Evolutionary conservation across 2,329 filamentous ascomycete genomes (phyloP).

Genomic region (Uncinocarpus reesii): DNA sequence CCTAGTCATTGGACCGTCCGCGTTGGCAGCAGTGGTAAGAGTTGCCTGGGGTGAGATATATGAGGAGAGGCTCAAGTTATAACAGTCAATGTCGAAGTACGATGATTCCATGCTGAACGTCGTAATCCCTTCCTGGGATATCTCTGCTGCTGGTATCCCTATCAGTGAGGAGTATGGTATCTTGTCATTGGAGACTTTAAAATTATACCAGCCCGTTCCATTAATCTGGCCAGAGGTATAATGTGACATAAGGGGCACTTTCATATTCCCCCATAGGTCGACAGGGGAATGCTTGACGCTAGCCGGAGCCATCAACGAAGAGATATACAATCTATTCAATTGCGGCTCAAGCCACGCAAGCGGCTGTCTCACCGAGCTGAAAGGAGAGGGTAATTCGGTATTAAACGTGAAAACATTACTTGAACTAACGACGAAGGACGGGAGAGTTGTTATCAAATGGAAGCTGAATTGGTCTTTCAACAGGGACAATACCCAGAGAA

Average conservation of each 20-base stretch:
- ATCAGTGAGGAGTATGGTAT: slow-evolving; percentile 7
- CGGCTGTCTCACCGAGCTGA: background rate
- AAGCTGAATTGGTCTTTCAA: slow-evolving; percentile 5
- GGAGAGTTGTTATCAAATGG: slow-evolving; percentile 8
- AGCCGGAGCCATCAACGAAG: slow-evolving; percentile 10
- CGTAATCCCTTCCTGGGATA: background rate
- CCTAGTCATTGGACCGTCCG: background rate
- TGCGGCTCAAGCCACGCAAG: background rate
- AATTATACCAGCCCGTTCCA: background rate
- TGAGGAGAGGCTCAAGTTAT: slow-evolving; percentile 3
- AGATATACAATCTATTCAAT: slow-evolving; percentile 10
- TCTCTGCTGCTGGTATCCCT: slow-evolving; percentile 4
- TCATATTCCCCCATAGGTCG: slow-evolving; percentile 13
- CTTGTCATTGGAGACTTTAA: background rate
- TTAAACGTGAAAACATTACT: background rate
- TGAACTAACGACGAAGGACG: background rate
- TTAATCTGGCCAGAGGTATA: slow-evolving; percentile 1
- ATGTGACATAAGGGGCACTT: slow-evolving; percentile 12
- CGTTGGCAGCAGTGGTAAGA: background rate
- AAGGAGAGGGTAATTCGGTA: background rate
- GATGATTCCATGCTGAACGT: slow-evolving; percentile 13
- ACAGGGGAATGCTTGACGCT: slow-evolving; percentile 5
- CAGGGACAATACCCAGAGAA: slow-evolving; percentile 10
- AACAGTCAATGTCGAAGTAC: slow-evolving; percentile 13
- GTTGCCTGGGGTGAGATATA: background rate